phyloP scores from a whole-genome alignment of 2,329 filamentous ascomycete genomes.

The Colletotrichum tofieldiae region DNA sequence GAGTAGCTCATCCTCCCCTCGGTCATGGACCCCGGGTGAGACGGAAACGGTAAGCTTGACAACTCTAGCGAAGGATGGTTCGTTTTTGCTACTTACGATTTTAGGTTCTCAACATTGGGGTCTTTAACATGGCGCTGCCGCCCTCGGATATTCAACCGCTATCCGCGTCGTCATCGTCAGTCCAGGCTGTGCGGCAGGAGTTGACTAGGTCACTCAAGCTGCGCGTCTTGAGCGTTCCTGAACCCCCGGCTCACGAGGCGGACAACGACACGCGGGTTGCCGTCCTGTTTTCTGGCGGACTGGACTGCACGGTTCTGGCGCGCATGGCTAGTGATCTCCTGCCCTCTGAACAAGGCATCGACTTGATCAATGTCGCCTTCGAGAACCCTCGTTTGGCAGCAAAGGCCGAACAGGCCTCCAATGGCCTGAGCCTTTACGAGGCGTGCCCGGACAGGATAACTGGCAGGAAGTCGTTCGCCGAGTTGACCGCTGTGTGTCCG shows the following conservation, averaged over 20 bases:
- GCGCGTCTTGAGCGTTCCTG: constrained; percentile 77
- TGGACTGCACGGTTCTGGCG: constrained; percentile 93
- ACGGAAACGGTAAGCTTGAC: constrained; percentile 64
- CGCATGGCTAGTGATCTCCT: constrained; percentile 85
- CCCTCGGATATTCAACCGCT: constrained; percentile 49
- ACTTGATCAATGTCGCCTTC: constrained; percentile 96
- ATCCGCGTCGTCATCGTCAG: constrained; percentile 59
- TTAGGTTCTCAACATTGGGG: constrained; percentile 69
- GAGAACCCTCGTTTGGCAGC: constrained; percentile 87
- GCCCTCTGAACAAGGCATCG: constrained; percentile 78
- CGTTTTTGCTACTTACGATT: constrained; percentile 59
- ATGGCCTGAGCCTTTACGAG: constrained; percentile 74
- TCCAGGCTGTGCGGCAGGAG: constrained; percentile 67
- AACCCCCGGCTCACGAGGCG: constrained; percentile 59
- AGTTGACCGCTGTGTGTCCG: constrained; percentile 80
- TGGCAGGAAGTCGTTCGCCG: constrained; percentile 83
- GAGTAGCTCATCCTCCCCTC: not conserved
- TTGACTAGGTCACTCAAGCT: constrained; percentile 75
- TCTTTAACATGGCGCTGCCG: constrained; percentile 66
- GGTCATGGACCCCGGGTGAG: constrained; percentile 51
- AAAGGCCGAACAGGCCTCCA: constrained; percentile 50
- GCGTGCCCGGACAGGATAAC: constrained; percentile 92
- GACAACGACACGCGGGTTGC: constrained; percentile 72
- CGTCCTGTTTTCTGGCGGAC: constrained; percentile 91
- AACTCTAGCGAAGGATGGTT: constrained; percentile 13